Evolutionary conservation across 2,329 filamentous ascomycete species (phyloP), one percentile per base, ranked within the genome.

Genomic region (Nothophoma quercina): DNA sequence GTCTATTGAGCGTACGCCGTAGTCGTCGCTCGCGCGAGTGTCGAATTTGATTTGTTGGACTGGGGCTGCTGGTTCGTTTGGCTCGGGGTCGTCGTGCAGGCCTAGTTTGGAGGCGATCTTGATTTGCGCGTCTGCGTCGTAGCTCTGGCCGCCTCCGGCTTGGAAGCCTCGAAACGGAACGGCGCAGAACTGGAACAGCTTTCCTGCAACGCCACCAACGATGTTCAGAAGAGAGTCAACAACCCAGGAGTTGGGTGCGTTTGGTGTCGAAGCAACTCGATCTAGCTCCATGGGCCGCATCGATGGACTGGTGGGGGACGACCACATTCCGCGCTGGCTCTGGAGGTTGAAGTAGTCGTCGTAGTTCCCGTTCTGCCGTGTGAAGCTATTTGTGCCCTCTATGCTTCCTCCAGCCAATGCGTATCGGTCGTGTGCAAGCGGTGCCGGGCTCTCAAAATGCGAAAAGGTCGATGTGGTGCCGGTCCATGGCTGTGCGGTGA

Each of bases 151-250:
- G 3, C 89, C 91, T 7, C 93, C 93, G 10, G 93, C 91, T 56
- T 93, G 87, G 72, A 97, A 97, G 0, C 93, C 93, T 47, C 84
- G 83, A 67, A 97, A 96, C 0, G 89, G 85, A 19, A 78, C 85
- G 0, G 79, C 77, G 77, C 93, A 96, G 65, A 96, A 95, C 62
- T 92, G 85, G 83, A 91, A 92, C 0, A 96, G 86, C 66, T 88
- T 93, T 15, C 90, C 89, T 1, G 89, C 85, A 3, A 89, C 84
- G 22, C 81, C 85, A 1, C 86, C 86, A 7, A 90, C 81, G 0
- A 88, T 81, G 32, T 77, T 83, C 25, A 90, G 77, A 5, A 88
- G 83, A 40, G 65, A 64, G 19, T 63, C 53, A 26, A 70, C 70
- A 64, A 73, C 71, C 51, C 51, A 54, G 10, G 49, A 47, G 21